Percentiles rank a stretch among this genome's conserved stretches.
Evolutionary conservation across 1,284 basidiomycete genomes (phyloP).

Genomic region (Microbotryum saponariae): DNA sequence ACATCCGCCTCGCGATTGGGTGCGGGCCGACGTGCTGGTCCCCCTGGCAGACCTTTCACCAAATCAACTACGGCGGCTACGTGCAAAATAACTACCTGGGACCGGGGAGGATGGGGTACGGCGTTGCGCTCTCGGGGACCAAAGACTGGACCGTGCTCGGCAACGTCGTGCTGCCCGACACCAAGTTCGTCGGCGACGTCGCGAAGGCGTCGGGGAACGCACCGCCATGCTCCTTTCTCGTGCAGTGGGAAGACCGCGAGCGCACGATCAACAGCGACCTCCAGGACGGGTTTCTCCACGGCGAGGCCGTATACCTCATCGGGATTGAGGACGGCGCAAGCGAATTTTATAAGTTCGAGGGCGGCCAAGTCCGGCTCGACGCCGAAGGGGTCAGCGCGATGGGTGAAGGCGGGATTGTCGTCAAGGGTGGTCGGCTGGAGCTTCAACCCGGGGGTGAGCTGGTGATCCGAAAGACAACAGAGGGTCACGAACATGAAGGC

Average conservation of each 20-base stretch:
- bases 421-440: conserved; percentile 26
- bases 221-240: conserved; percentile 33
- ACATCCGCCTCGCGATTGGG: conserved; percentile 35
- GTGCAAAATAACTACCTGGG: conserved; percentile 35
- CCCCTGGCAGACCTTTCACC: conserved; percentile 16
- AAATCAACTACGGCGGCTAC: conserved; percentile 25
- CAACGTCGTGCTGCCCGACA: conserved; percentile 29
- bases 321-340: conserved; percentile 34
- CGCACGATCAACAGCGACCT: conserved; percentile 23
- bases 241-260: conserved; percentile 25
- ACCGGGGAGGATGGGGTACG: conserved; percentile 35
- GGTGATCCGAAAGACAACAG: conserved; percentile 7
- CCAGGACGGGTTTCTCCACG: conserved; percentile 35
- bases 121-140: conserved; percentile 32
- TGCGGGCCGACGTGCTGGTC: conserved; percentile 30
- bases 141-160: conserved; percentile 29
- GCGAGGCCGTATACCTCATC: conserved; percentile 34
- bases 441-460: conserved; percentile 17
- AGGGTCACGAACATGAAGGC: conserved; percentile 8
- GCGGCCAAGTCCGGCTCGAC: conserved; percentile 15
- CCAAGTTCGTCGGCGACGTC: conserved; percentile 30
- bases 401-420: conserved; percentile 27
- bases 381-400: conserved; percentile 4
- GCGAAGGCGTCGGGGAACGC: conserved; percentile 19
- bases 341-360: conserved; percentile 27